Evolutionary conservation across 768 basidiomycete genomes (phyloP), one percentile per base, ranked within the genome.

Genomic region (Amanita pallidorosea): DNA sequence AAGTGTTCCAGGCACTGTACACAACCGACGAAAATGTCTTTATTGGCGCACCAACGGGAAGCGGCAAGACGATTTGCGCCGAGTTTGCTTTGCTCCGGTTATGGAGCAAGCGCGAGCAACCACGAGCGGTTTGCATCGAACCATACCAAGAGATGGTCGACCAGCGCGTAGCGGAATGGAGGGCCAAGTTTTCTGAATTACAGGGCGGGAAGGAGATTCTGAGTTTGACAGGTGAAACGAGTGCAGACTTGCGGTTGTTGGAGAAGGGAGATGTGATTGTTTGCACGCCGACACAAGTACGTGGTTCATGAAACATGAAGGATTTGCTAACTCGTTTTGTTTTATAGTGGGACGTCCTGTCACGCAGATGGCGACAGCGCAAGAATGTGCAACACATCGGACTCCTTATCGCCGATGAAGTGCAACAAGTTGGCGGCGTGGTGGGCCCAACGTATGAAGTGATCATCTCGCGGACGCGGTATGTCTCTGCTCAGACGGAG

Each of bases 71-170:
- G 0, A 86, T 98, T 37, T 95, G 92, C 57, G 96, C 94, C 0
- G 96, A 99, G 64, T 95, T 97, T 54, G 96, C 96, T 0, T 70
- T 99, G 12, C 70, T 99, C 44, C 80, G 93, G n/a, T 66, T 99
- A 0, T 99, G 96, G 96, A 88, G 89, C 45, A 90, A 90, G 65
- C 70, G 73, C 5, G 85, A 93, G 54, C 75, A 83, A 41, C 77
- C 79, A 17, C 74, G 93, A 15, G 94, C 94, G 0, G 91, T 97
- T 2, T 97, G 95, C 62, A 85, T 98, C 47, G 91, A 94, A 65
- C 96, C 96, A 0, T 96, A 88, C 64, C 93, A 93, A 58, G 96
- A 98, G 58, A 95, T 97, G 88, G 96, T 97, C 2, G 91, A 98
- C 51, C 75, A 81, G 57, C 78, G 94, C 3, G 88, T 94, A 0